A percentile compares a stretch with the other conserved stretches of the same genome.
phyloP scores from a whole-genome alignment of 192 early-diverging fungal species.

The Rhizophagus prolifer region DNA sequence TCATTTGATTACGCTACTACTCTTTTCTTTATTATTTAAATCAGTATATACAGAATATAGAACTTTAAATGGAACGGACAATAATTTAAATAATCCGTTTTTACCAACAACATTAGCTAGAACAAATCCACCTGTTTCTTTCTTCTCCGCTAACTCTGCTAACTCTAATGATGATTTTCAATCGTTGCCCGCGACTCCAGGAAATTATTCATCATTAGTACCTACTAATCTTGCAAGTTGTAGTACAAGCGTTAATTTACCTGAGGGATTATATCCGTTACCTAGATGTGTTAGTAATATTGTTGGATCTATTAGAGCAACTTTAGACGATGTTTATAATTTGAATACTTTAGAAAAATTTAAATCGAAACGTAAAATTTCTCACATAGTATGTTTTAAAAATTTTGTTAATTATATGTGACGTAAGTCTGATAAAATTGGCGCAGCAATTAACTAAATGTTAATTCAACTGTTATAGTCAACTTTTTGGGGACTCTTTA shows the following conservation, averaged over 20 bases:
- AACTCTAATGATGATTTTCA: not conserved
- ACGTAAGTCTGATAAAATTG: not conserved
- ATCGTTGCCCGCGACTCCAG: not conserved
- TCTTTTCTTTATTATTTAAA: not conserved
- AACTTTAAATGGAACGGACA: not conserved
- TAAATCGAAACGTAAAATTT: conserved; percentile 12
- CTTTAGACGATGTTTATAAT: not conserved
- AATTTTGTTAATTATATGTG: not conserved
- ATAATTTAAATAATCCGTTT: not conserved
- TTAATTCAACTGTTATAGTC: not conserved
- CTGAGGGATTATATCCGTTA: not conserved
- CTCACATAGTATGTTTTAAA: not conserved
- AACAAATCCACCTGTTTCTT: not conserved
- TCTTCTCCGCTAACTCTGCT: too few relatives aligned
- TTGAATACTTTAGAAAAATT: not conserved
- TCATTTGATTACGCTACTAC: not conserved
- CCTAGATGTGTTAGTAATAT: conserved; percentile 1
- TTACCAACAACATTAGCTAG: not conserved
- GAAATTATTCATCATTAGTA: not conserved
- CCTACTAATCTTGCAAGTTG: not conserved
- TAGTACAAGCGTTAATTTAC: not conserved
- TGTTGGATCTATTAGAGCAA: not conserved
- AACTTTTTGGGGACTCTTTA: not conserved
- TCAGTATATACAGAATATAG: not conserved
- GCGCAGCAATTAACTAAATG: not conserved